Conservation (phyloP, 768 basidiomycete genomes). For the Mycena filopes region DNA sequence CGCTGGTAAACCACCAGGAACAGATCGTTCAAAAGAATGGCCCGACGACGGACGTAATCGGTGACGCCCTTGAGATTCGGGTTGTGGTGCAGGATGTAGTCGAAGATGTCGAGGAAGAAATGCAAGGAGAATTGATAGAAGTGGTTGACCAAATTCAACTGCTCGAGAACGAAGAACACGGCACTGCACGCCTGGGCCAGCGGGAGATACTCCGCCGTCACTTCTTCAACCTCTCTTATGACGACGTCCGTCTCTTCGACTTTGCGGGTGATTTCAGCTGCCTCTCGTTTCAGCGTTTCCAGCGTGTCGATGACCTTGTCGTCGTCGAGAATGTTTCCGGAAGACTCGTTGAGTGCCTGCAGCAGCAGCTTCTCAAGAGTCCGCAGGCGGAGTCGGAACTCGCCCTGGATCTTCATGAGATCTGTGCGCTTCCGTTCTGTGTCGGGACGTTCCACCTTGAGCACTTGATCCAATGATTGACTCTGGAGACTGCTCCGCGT, state of each 20-base stretch:
- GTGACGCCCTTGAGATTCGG: constrained; percentile 85
- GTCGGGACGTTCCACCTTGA: constrained; percentile 97
- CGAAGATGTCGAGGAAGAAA: constrained; percentile 99
- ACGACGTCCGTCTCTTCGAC: constrained; percentile 96
- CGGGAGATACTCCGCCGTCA: constrained; percentile 94
- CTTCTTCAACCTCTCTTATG: constrained; percentile 96
- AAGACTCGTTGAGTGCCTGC: constrained; percentile 95
- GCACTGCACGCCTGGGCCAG: constrained; percentile 96
- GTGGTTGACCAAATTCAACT: constrained; percentile 92
- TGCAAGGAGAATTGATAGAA: constrained; percentile 98
- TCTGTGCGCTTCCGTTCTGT: constrained; percentile 96
- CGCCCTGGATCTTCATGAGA: constrained; percentile 97
- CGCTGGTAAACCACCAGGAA: constrained; percentile 91
- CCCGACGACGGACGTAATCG: constrained; percentile 77
- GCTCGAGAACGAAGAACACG: constrained; percentile 96
- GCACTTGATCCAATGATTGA: constrained; percentile 95
- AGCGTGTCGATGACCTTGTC: constrained; percentile 98
- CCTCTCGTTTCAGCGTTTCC: constrained; percentile 95
- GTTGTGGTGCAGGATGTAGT: constrained; percentile 92
- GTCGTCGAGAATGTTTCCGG: constrained; percentile 97
- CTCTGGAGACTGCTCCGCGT: constrained; percentile 98
- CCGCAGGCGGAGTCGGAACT: constrained; percentile 92
- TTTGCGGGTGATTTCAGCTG: constrained; percentile 94
- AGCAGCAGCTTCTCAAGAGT: constrained; percentile 93
- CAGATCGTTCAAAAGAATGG: constrained; percentile 86